Evolutionary conservation across 805 yeast genomes (phyloP).

Genomic region (Wickerhamiella nectarea): DNA sequence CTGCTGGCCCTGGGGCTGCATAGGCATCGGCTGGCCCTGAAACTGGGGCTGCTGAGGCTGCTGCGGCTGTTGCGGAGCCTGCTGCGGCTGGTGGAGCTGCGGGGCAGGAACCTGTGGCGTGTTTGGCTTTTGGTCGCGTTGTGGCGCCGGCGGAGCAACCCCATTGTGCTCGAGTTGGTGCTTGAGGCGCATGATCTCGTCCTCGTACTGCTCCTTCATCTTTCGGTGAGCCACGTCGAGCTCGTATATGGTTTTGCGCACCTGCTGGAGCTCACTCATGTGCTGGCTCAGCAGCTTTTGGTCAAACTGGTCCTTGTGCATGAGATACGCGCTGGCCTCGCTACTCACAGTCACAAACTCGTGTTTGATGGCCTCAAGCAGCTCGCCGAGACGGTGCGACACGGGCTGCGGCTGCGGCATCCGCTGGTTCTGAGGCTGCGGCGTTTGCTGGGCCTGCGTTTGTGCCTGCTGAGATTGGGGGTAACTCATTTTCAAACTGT

Average conservation of each 20-base stretch:
- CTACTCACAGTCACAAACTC: constrained; percentile 76
- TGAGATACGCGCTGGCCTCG: constrained; percentile 74
- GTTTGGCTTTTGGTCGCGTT: constrained; percentile 13
- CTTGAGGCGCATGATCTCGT: constrained; percentile 74
- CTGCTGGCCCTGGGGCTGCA: constrained; percentile 14
- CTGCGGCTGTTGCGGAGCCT: constrained; percentile 19
- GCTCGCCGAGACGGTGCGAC: constrained; percentile 43
- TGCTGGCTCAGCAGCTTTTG: constrained; percentile 69
- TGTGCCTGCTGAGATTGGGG: constrained; percentile 11
- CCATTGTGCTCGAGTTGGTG: constrained; percentile 54
- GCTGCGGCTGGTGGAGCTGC: constrained; percentile 16
- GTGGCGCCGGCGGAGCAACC: constrained; percentile 24
- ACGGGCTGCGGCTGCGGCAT: constrained; percentile 11
- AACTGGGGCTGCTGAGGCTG: constrained; percentile 16
- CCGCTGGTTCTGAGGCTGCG: constrained; percentile 11
- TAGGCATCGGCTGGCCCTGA: constrained; percentile 11
- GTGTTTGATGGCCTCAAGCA: constrained; percentile 80
- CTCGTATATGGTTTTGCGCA: constrained; percentile 86
- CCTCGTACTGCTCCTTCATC: constrained; percentile 92
- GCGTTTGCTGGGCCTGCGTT: constrained; percentile 10
- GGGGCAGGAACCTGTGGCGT: constrained; percentile 7
- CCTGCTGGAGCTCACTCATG: constrained; percentile 83
- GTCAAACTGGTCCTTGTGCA: constrained; percentile 88
- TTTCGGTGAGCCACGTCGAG: constrained; percentile 87
- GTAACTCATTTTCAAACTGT: constrained; percentile 10